Evolutionary conservation across 1,139 yeast species (phyloP), one percentile per base, ranked within the genome.

Genomic region (Wickerhamomyces sp.): DNA sequence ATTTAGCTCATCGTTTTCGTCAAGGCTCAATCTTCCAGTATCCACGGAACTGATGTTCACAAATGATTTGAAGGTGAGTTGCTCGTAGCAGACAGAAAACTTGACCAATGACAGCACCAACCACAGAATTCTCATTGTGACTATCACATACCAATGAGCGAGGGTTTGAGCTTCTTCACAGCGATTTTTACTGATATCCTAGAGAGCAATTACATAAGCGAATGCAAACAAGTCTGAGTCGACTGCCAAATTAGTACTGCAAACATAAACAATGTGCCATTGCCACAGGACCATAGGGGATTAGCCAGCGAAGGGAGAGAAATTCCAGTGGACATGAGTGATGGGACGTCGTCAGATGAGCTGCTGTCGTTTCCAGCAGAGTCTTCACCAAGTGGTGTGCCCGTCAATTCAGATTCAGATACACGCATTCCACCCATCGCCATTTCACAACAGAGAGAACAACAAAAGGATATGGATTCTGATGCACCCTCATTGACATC

Each of bases 21-120:
- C 45, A 26, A 55, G 37, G 5, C 47, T 43, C 6, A 58, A 49
- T 11, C 55, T 42, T 1, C 26, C 11, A 4, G 41, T 43, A 39
- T 41, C 47, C 7, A 42, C 34, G 27, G 39, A n/a, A 7, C 36
- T 35, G 8, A 42, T 34, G 10, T 36, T 36, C 14, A 41, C 35
- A 13, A 45, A 43, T n/a, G 33, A 32, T 0, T 18, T 15, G 26
- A n/a, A 27, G 7, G 42, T 26, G n/a, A 38, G 36, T 10, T 38
- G 35, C 30, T 38, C 40, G 14, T 38, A 38, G 8, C 27, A 37
- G 27, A 37, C 15, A 7, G 11, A 6, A 10, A 8, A 13, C 6
- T 10, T 7, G 7, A 26, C 4, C 7, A 29, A 6, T 29, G 13
- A 10, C 31, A 29, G 31, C 10, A 29, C 11, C 31, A 29, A 6